Evolutionary conservation across 495 filamentous ascomycete species (phyloP).

Genomic region (Coniosporium apollinis): DNA sequence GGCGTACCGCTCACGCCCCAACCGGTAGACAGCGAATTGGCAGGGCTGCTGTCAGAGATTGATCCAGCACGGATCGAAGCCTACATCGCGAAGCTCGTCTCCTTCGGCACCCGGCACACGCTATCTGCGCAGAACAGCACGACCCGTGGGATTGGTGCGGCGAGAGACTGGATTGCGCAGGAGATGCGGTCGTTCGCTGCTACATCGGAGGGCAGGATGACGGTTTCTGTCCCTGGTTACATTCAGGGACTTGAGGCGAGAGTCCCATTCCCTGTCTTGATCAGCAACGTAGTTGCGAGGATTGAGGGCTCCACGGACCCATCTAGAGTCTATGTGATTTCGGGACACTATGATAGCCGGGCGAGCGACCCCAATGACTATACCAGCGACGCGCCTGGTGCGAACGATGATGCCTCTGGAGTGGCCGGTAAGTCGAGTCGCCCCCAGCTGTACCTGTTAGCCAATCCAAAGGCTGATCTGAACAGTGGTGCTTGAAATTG

Average conservation of each 20-base stretch:
- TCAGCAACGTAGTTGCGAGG: constrained; percentile 34
- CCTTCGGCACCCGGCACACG: constrained; percentile 36
- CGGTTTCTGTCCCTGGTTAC: constrained; percentile 28
- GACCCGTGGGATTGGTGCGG: constrained; percentile 34
- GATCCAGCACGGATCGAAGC: constrained; percentile 26
- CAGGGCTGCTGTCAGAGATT: constrained; percentile 25
- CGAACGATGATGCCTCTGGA: constrained; percentile 34
- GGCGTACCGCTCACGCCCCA: constrained; percentile 27
- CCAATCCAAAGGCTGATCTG: background rate
- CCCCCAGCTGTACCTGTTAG: constrained; percentile 3
- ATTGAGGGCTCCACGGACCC: constrained; percentile 31
- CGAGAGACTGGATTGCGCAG: constrained; percentile 33
- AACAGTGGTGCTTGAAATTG: constrained; percentile 30
- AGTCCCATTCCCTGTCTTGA: constrained; percentile 28
- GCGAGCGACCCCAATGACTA: constrained; percentile 31
- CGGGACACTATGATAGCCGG: constrained; percentile 36
- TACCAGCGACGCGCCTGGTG: constrained; percentile 33
- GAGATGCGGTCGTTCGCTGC: constrained; percentile 26
- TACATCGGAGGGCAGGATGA: constrained; percentile 24
- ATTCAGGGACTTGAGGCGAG: constrained; percentile 26
- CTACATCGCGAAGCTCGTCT: constrained; percentile 30
- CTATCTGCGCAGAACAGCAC: constrained; percentile 29
- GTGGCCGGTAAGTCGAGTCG: constrained; percentile 12
- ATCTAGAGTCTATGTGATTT: constrained; percentile 31
- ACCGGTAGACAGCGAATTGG: constrained; percentile 27